Conservation (phyloP, 2,329 filamentous ascomycete genomes). For the Colletotrichum lentis region DNA sequence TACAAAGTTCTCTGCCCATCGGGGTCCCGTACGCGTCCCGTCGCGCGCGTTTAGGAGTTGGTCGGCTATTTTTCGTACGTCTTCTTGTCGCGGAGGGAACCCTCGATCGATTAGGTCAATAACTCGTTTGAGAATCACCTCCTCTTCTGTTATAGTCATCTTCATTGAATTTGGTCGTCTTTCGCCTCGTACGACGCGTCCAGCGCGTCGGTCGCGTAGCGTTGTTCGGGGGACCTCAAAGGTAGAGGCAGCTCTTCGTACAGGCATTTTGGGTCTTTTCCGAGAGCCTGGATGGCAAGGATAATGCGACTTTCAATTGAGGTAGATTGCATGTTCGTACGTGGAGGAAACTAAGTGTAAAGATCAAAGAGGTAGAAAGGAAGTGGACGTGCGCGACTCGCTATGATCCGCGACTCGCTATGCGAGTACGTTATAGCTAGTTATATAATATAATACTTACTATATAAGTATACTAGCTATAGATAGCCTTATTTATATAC, state of each 20-base stretch:
- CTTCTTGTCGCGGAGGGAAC: not conserved
- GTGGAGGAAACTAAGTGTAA: not conserved
- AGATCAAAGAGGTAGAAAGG: too few relatives aligned
- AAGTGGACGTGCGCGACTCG: too few relatives aligned
- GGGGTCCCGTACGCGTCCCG: not conserved
- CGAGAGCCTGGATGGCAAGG: not conserved
- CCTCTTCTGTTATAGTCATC: not conserved
- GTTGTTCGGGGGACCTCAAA: too few relatives aligned
- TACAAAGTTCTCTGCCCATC: not conserved
- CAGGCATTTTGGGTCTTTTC: not conserved
- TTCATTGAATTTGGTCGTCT: not conserved
- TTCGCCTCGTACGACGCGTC: not conserved
- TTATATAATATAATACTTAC: too few relatives aligned
- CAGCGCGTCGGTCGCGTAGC: too few relatives aligned
- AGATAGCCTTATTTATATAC: too few relatives aligned
- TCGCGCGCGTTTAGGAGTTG: not conserved
- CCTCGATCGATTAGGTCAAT: not conserved
- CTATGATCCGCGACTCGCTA: too few relatives aligned
- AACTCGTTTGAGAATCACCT: not conserved
- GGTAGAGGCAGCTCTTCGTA: not conserved
- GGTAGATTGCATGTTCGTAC: too few relatives aligned
- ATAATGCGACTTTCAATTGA: not conserved
- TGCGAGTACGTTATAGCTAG: too few relatives aligned
- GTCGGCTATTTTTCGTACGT: not conserved
- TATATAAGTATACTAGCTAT: too few relatives aligned